Conservation (phyloP, 768 basidiomycete genomes). For the Coprinellus aureogranulatus region DNA sequence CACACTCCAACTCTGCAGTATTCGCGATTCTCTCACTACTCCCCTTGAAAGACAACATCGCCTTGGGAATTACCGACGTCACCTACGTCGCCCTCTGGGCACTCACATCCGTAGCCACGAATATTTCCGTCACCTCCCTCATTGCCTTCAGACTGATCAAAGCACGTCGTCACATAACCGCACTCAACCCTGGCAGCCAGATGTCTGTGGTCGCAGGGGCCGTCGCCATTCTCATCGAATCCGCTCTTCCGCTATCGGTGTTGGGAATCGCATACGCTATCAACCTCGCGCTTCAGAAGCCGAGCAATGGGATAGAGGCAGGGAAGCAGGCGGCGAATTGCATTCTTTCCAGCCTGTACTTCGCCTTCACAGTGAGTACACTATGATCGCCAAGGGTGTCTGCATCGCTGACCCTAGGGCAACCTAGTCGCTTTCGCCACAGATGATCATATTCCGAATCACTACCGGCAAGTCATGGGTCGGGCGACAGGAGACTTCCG, state of each 20-base stretch:
- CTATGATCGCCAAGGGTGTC: neutral
- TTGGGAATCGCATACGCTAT: neutral
- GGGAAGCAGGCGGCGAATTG: neutral
- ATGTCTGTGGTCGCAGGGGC: neutral
- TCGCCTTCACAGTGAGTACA: neutral
- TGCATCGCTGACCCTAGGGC: too few relatives aligned
- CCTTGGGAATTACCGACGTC: neutral
- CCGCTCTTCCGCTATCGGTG: neutral
- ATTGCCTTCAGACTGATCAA: slow-evolving; percentile 2
- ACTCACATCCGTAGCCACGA: neutral
- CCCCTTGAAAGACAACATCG: neutral
- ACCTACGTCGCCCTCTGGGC: neutral
- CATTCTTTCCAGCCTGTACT: neutral
- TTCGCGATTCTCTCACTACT: neutral
- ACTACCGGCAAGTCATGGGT: neutral
- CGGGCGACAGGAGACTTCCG: too few relatives aligned
- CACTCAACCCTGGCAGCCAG: neutral
- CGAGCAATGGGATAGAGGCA: neutral
- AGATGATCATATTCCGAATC: slow-evolving; percentile 1
- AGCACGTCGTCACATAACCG: neutral
- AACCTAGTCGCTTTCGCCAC: neutral
- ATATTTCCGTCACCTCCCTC: neutral
- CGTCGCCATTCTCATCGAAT: slow-evolving; percentile 1
- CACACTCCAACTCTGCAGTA: neutral
- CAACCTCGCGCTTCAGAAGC: neutral